These are phyloP conservation scores for Didymella lethalis DNA, from an alignment of 2,329 filamentous ascomycete species.

Conservation along the genomic window DNA sequence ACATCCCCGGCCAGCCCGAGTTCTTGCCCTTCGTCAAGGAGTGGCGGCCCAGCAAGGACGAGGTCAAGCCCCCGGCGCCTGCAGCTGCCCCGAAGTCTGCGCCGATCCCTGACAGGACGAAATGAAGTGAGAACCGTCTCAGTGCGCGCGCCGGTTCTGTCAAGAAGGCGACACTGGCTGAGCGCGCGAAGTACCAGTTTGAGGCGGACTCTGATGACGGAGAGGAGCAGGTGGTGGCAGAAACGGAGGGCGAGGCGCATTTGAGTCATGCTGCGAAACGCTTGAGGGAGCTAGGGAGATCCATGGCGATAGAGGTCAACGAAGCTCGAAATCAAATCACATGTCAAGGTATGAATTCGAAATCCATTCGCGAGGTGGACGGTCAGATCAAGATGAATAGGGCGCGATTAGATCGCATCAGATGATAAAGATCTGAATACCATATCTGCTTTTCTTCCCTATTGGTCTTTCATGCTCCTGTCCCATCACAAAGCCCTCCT, in stretches of 20 bases:
- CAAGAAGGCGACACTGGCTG: neutral
- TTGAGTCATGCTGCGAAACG: neutral
- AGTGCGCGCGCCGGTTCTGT: neutral
- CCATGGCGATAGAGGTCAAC: neutral
- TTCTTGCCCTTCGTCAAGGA: slow-evolving; percentile 91
- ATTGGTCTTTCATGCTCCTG: too few species aligned
- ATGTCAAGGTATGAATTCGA: neutral
- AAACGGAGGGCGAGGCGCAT: neutral
- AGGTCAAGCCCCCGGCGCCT: slow-evolving; percentile 25
- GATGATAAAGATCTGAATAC: neutral
- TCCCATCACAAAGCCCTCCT: too few species aligned
- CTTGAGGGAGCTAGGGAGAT: neutral
- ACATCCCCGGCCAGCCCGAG: slow-evolving; percentile 86
- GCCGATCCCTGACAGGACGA: slow-evolving; percentile 34
- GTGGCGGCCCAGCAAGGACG: slow-evolving; percentile 45
- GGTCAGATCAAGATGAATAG: neutral
- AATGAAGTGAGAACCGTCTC: slow-evolving; percentile 11
- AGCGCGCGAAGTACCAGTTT: neutral
- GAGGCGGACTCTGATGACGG: neutral
- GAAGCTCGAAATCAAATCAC: neutral
- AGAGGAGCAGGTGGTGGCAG: neutral
- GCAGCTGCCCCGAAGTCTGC: slow-evolving; percentile 8
- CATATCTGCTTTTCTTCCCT: neutral
- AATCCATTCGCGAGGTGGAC: neutral
- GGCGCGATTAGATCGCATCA: slow-evolving; percentile 6